Conservation (phyloP, 176 grass and related monocot species). For the Aegilops speltoides region DNA sequence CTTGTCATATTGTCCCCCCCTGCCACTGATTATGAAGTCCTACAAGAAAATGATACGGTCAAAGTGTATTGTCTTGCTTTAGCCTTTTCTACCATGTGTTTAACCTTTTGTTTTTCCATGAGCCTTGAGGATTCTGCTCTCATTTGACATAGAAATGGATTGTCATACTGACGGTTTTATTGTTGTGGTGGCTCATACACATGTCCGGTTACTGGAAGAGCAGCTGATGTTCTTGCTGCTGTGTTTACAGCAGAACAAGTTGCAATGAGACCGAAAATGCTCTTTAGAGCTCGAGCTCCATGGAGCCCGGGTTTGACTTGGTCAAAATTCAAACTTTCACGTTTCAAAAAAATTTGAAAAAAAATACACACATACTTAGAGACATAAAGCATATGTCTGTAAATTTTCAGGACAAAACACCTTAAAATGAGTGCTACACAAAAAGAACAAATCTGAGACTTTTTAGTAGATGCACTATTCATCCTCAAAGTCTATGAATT, state of each 20-base stretch:
- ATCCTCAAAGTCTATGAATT: too few relatives aligned
- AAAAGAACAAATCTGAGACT: too few relatives aligned
- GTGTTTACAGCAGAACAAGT: constrained; percentile 88
- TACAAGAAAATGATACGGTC: constrained; percentile 85
- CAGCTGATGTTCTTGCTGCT: constrained; percentile 88
- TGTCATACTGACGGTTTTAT: constrained; percentile 97
- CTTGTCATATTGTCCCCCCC: constrained; percentile 88
- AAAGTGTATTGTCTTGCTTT: constrained; percentile 64
- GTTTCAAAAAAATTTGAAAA: too few relatives aligned
- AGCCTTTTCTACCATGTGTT: not conserved
- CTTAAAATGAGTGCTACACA: too few relatives aligned
- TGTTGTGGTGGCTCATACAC: constrained; percentile 86
- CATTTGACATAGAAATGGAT: constrained; percentile 75
- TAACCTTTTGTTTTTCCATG: not conserved
- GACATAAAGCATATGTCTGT: too few relatives aligned
- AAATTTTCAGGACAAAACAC: too few relatives aligned
- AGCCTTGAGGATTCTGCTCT: not conserved
- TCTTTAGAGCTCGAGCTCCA: too few relatives aligned
- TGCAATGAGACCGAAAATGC: constrained; percentile 71
- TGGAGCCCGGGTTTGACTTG: too few relatives aligned
- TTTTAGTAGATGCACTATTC: too few relatives aligned
- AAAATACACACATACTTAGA: too few relatives aligned
- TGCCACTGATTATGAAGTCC: constrained; percentile 64
- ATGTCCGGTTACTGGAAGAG: constrained; percentile 67
- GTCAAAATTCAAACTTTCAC: too few relatives aligned